Percentiles rank a stretch among this genome's conserved stretches.
Conservation (phyloP, 306 rosid genomes). For the Arachis stenosperma region DNA sequence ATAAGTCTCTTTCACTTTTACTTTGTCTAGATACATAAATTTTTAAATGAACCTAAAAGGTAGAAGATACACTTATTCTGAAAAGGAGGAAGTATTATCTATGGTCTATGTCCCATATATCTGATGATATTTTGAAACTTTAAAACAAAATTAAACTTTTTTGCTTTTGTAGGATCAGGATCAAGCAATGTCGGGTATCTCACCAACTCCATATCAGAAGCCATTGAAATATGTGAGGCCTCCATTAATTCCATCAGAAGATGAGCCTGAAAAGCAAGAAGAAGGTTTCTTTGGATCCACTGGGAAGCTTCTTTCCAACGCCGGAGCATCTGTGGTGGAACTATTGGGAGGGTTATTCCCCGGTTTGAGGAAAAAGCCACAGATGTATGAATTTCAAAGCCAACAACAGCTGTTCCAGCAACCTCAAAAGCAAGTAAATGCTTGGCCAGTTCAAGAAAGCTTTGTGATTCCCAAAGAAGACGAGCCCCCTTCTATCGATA, state of each 20-base stretch:
- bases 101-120: neutral
- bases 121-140: conserved; percentile 12
- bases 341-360: conserved; percentile 77
- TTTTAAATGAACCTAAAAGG: too few relatives aligned
- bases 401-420: conserved; percentile 49
- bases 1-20: too few relatives aligned
- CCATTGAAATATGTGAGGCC: conserved; percentile 70
- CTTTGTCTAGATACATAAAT: too few relatives aligned
- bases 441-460: conserved; percentile 91
- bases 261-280: conserved; percentile 77
- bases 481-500: conserved; percentile 82
- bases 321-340: conserved; percentile 66
- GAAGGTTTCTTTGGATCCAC: conserved; percentile 80
- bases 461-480: conserved; percentile 81
- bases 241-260: conserved; percentile 81
- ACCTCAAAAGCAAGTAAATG: conserved; percentile 51
- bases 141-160: conserved; percentile 12
- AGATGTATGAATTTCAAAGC: conserved; percentile 50
- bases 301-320: conserved; percentile 69
- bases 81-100: too few relatives aligned
- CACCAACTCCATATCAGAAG: conserved; percentile 59
- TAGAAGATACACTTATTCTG: too few relatives aligned
- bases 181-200: conserved; percentile 37
- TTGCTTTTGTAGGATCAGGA: conserved; percentile 57
- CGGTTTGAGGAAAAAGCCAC: conserved; percentile 56